phyloP scores from a whole-genome alignment of 1,284 basidiomycete genomes.

The Leccinum griseonigrum region DNA sequence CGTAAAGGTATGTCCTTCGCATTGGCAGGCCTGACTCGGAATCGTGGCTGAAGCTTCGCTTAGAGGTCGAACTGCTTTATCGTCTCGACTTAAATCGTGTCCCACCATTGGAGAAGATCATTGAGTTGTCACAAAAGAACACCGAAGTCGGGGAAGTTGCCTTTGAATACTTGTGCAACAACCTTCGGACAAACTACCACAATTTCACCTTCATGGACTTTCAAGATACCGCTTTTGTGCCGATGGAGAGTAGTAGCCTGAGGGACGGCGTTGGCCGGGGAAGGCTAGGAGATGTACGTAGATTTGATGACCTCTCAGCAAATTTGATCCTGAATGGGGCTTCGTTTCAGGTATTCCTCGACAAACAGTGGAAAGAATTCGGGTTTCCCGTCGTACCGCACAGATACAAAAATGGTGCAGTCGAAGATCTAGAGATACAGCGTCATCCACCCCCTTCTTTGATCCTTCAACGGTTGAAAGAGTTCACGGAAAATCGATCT shows the following conservation, averaged over 20 bases:
- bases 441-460: slow-evolving; percentile 66
- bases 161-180: slow-evolving; percentile 73
- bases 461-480: slow-evolving; percentile 56
- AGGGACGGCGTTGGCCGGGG: slow-evolving; percentile 45
- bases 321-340: not conserved
- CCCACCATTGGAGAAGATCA: slow-evolving; percentile 67
- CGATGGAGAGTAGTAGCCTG: slow-evolving; percentile 46
- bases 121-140: slow-evolving; percentile 50
- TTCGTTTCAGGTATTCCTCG: slow-evolving; percentile 63
- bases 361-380: slow-evolving; percentile 64
- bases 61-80: slow-evolving; percentile 51
- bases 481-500: not conserved
- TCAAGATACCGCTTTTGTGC: slow-evolving; percentile 69
- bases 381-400: slow-evolving; percentile 66
- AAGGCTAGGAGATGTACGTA: slow-evolving; percentile 62
- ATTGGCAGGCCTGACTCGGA: not conserved
- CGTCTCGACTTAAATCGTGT: slow-evolving; percentile 69
- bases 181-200: slow-evolving; percentile 57
- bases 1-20: not conserved
- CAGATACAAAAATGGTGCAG: slow-evolving; percentile 46
- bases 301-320: not conserved
- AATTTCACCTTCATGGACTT: slow-evolving; percentile 56
- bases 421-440: slow-evolving; percentile 66
- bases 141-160: slow-evolving; percentile 48
- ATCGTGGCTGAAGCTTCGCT: not conserved